Evolutionary conservation across 345 rosid genomes (phyloP), one percentile per base, ranked within the genome.

Genomic region (Syzygium aromaticum): DNA sequence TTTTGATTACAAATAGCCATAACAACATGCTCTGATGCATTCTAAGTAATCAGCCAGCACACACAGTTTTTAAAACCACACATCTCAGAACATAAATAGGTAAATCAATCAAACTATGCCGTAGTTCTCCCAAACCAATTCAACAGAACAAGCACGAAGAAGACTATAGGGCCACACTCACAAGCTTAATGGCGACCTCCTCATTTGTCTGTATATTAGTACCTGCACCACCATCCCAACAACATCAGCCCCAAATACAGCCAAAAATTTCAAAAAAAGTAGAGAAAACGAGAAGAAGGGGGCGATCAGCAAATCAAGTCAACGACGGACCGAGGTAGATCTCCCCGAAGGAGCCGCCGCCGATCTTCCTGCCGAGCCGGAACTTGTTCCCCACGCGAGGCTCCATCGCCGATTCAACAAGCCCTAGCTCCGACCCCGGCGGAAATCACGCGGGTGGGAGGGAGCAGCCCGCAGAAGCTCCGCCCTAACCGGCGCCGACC

Each of bases 161-260:
- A 83, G 6, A 61, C 87, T 52, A 27, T 19, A 57, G 46, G 43
- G 80, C 86, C 27, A 43, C 21, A 94, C 99, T 95, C 89, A 98
- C 99, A 84, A 98, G 99, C 93, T 98, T 98, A 92, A 98, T 96
- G 56, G 96, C 99, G 87, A 98, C 96, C 93, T 98, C 99, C 91
- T 98, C 99, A 84, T 94, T 96, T 13, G 99, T 96, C 89, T 98
- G 98, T 53, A 96, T 89, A 92, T 95, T 94, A 77, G 98, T 94
- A 86, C 99, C 99, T 98, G 86, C 86, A 85, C 57, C 52, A 51
- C 28, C 30, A 88, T 21, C 30, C 30, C 7, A 43, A 43, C 6
- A 82, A 87, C 61, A 86, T 63, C 89, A 84, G 88, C 86, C 54
- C 85, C 52, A 89, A 89, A 52, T 30, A 78, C 40, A 64, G 54